phyloP scores from a whole-genome alignment of 2,329 filamentous ascomycete genomes.

The Dactylella cylindrospora region DNA sequence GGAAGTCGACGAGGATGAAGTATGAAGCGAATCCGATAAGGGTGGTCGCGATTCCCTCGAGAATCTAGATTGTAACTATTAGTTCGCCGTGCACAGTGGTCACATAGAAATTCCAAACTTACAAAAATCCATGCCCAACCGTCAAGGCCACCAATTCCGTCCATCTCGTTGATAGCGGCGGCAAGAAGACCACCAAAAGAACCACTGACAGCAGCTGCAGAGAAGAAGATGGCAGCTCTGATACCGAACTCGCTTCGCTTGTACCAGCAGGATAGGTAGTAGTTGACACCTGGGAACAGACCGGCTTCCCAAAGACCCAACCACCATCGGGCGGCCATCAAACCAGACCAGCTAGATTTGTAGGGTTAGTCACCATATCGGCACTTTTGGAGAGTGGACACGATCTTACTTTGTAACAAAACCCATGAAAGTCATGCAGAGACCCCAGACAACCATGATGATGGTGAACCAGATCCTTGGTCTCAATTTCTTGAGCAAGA shows the following conservation, averaged over 20 bases:
- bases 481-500: slow-evolving; percentile 72
- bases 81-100: not conserved
- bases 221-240: slow-evolving; percentile 67
- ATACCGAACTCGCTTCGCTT: slow-evolving; percentile 75
- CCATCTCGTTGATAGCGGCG: slow-evolving; percentile 70
- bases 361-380: not conserved
- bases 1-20: slow-evolving; percentile 82
- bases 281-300: slow-evolving; percentile 74
- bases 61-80: slow-evolving; percentile 52
- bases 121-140: slow-evolving; percentile 68
- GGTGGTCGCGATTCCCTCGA: slow-evolving; percentile 71
- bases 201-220: slow-evolving; percentile 74
- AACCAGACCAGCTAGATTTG: slow-evolving; percentile 59
- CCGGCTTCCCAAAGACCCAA: slow-evolving; percentile 74
- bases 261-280: slow-evolving; percentile 84
- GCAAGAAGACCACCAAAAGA: slow-evolving; percentile 75
- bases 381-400: not conserved
- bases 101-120: not conserved
- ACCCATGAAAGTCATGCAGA: slow-evolving; percentile 65
- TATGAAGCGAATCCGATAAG: slow-evolving; percentile 68
- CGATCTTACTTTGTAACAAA: slow-evolving; percentile 59
- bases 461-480: slow-evolving; percentile 77
- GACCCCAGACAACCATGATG: slow-evolving; percentile 68
- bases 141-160: slow-evolving; percentile 61
- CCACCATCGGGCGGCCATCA: slow-evolving; percentile 70